phyloP scores from a whole-genome alignment of 345 rosid species.

The Capsella bursapastoris region DNA sequence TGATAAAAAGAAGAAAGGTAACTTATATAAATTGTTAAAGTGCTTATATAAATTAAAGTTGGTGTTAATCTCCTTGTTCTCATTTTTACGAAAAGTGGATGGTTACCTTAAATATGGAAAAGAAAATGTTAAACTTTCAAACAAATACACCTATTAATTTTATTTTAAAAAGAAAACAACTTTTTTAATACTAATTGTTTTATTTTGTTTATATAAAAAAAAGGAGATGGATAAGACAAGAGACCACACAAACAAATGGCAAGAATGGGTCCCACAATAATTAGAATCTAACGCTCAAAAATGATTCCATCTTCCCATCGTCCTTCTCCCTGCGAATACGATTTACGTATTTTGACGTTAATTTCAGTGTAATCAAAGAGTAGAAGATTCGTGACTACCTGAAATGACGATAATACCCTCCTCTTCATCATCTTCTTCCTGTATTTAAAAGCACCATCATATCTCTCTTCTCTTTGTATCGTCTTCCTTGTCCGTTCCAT shows the following conservation, averaged over 20 bases:
- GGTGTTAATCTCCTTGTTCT: background rate
- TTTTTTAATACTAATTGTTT: too few species aligned
- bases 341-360: conserved; percentile 27
- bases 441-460: conserved; percentile 1
- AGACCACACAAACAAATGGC: conserved; percentile 32
- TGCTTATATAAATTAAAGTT: conserved; percentile 5
- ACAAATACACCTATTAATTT: background rate
- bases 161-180: too few species aligned
- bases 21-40: conserved; percentile 5
- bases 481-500: conserved; percentile 18
- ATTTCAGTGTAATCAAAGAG: conserved; percentile 37
- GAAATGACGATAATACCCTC: conserved; percentile 41
- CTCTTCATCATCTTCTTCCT: conserved; percentile 21
- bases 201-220: background rate
- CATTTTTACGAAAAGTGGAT: conserved; percentile 16
- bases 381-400: background rate
- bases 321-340: background rate
- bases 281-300: conserved; percentile 37
- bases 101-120: conserved; percentile 6
- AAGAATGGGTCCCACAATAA: background rate
- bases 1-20: background rate
- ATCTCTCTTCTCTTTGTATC: conserved; percentile 18
- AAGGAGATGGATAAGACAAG: conserved; percentile 37
- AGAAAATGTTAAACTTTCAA: background rate
- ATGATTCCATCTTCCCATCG: conserved; percentile 34